These are phyloP conservation scores for Arthromyces matolae DNA, from an alignment of 768 basidiomycete species.

Conservation along the genomic window DNA sequence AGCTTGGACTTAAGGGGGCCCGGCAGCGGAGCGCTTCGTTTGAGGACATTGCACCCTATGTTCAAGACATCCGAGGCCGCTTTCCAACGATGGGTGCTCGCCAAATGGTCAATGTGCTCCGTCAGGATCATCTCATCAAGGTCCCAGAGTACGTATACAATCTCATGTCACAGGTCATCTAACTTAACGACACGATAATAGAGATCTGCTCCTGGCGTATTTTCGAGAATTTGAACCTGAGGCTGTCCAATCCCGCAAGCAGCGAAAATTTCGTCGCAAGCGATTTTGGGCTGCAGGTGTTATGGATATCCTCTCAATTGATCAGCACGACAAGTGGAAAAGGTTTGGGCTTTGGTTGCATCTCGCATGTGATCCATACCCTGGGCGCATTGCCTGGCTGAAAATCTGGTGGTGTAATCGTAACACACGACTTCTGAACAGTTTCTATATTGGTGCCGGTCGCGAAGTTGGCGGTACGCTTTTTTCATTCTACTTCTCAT, in stretches of 20 bases:
- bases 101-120: slow-evolving; percentile 11
- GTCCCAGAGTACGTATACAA: slow-evolving; percentile 16
- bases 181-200: too few relatives aligned
- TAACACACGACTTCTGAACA: slow-evolving; percentile 15
- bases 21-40: slow-evolving; percentile 2
- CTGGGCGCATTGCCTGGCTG: slow-evolving; percentile 26
- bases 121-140: slow-evolving; percentile 13
- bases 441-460: not conserved
- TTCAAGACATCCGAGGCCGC: not conserved
- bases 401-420: slow-evolving; percentile 33
- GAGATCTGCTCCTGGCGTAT: slow-evolving; percentile 1
- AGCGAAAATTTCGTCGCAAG: slow-evolving; percentile 21
- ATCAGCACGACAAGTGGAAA: slow-evolving; percentile 49
- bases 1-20: slow-evolving; percentile 9
- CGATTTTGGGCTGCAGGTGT: slow-evolving; percentile 39
- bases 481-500: too few relatives aligned
- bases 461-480: not conserved
- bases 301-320: slow-evolving; percentile 15
- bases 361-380: slow-evolving; percentile 21
- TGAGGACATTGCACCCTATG: slow-evolving; percentile 1
- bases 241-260: slow-evolving; percentile 16
- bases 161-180: not conserved
- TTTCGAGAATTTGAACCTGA: slow-evolving; percentile 5
- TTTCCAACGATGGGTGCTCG: slow-evolving; percentile 20
- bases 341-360: slow-evolving; percentile 31